Evolutionary conservation across 306 rosid species (phyloP).

Genomic region (Cicer chorassanicum): DNA sequence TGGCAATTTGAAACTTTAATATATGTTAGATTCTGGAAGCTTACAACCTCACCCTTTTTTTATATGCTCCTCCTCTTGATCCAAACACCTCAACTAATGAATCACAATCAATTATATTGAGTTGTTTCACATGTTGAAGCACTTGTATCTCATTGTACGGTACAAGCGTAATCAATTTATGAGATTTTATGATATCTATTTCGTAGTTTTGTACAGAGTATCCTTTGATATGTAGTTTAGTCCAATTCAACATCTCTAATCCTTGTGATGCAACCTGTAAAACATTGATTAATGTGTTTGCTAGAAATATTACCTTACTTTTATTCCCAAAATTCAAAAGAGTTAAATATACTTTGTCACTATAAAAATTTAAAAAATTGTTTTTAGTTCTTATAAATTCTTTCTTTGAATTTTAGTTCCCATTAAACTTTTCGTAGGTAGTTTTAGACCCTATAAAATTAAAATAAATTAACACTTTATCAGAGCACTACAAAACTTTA

Average conservation of each 20-base stretch:
- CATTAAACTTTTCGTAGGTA: too few relatives aligned
- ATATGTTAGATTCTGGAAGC: not conserved
- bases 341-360: too few relatives aligned
- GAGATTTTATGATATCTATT: not conserved
- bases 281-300: not conserved
- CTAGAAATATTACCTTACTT: not conserved
- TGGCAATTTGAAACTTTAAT: fast-evolving
- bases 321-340: not conserved
- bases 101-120: not conserved
- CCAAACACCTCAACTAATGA: conserved; percentile 2
- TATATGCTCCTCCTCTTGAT: not conserved
- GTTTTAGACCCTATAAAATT: too few relatives aligned
- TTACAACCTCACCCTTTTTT: not conserved
- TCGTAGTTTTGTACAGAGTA: not conserved
- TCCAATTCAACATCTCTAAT: not conserved
- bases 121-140: not conserved
- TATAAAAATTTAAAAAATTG: too few relatives aligned
- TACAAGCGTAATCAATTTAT: not conserved
- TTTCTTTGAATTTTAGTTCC: too few relatives aligned
- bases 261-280: not conserved
- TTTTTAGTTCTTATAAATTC: too few relatives aligned
- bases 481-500: too few relatives aligned
- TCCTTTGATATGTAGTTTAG: not conserved
- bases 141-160: not conserved
- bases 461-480: too few relatives aligned